These are phyloP conservation scores for Globisporangium iwayamae DNA, from an alignment of 352 stramenopile species.

Conservation along the genomic window DNA sequence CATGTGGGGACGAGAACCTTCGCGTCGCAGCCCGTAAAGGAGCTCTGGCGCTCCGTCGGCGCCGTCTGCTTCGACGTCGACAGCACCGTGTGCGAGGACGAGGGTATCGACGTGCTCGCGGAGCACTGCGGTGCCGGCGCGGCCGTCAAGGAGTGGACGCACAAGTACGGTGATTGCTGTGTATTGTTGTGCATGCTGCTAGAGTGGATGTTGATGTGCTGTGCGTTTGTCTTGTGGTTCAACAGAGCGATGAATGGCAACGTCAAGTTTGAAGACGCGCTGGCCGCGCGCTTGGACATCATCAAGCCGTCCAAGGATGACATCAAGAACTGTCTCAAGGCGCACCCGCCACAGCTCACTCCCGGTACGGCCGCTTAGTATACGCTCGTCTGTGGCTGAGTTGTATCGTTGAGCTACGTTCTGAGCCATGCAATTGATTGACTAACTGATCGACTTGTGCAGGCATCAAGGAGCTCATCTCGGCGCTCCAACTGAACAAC, in stretches of 20 bases:
- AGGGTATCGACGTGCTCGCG: conserved; percentile 99
- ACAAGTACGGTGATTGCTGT: conserved; percentile 46
- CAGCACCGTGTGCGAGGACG: conserved; percentile 96
- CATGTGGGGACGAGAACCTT: conserved; percentile 1
- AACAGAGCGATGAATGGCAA: conserved; percentile 95
- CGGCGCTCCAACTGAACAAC: conserved; percentile 83
- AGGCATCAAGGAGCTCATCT: conserved; percentile 89
- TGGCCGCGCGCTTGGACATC: conserved; percentile 94
- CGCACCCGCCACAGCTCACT: conserved; percentile 90
- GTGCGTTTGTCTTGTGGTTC: background rate
- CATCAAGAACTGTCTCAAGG: conserved; percentile 88
- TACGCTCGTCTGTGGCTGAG: background rate
- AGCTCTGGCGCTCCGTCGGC: conserved; percentile 65
- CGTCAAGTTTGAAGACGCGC: conserved; percentile 97
- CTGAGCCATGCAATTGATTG: conserved; percentile 9
- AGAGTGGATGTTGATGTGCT: background rate
- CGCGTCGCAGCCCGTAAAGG: conserved; percentile 21
- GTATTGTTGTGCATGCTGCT: too few species aligned
- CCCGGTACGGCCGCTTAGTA: background rate
- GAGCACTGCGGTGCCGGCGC: conserved; percentile 92
- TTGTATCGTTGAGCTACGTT: background rate
- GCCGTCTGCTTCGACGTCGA: conserved; percentile 94
- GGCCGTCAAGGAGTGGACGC: conserved; percentile 93
- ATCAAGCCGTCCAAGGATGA: conserved; percentile 91
- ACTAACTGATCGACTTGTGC: background rate